Base-by-base conservation (phyloP, 805 yeast species). In the Saccharomyces jurei region DNA sequence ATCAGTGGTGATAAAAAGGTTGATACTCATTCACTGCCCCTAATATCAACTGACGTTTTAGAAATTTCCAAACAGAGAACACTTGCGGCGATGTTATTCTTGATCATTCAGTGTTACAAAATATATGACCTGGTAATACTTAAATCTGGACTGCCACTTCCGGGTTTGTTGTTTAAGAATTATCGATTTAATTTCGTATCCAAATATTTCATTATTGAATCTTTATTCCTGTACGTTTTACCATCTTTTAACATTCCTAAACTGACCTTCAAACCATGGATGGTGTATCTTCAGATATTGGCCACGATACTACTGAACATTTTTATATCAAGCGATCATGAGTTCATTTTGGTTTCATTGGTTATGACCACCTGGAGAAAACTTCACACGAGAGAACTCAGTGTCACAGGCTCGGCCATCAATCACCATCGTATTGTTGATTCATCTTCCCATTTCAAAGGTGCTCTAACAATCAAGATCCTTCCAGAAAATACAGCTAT, bases 401-500 rank as follows among this genome's bases (percentile, higher is more conserved):
- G 81, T n/a, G 67, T 82, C 4, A 70, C 73, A 14, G 86, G 86
- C 11, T 76, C 75, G 41, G 60, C 79, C 0, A 71, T 78, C 3
- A 69, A 67, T 44, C 62, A 60, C 27, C 63, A 60, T 21, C 56
- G 56, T 29, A 49, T 58, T 47, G 13, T 66, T 52, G 62, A 72
- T 57, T 57, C 68, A 17, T 59, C 73, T 50, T 52, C 61, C 50
- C 95, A 90, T 68, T 86, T 91, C 67, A 86, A 81, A 63, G 99
- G 99, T 48, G 83, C 82, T 47, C 87, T 88, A 64, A 87, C 91
- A 0, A 85, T 94, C 57, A 87, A 91, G 64, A 87, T 87, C 57
- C 74, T 94, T 36, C 98, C 99, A 0, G 97, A 92, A 70, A 86
- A 95, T 48, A 85, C 95, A 0, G 96, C 95, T 4, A 75, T 77